Percentiles rank a stretch among this genome's conserved stretches.
Evolutionary conservation across 2,329 filamentous ascomycete genomes (phyloP).

Genomic region (Diaporthe caulivora): DNA sequence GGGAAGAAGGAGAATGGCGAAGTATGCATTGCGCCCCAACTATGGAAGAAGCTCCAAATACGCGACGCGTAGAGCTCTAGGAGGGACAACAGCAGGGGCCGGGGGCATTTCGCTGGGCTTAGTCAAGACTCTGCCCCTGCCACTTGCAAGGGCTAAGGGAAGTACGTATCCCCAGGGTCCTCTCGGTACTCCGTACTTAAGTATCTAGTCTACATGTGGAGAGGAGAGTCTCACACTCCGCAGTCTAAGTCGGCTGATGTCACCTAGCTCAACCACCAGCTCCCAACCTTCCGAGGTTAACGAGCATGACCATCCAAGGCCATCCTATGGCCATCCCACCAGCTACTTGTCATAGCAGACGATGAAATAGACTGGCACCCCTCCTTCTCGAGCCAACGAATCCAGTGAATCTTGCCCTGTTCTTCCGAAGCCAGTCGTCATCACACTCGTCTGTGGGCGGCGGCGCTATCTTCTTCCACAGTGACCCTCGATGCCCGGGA

Average conservation of each 20-base stretch:
- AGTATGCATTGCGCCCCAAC: conserved; percentile 1
- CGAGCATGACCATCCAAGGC: background rate
- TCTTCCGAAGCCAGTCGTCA: background rate
- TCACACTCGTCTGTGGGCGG: background rate
- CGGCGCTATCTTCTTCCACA: background rate
- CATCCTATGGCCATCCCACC: background rate
- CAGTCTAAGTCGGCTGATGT: background rate
- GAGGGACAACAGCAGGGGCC: background rate
- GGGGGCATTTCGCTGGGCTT: background rate
- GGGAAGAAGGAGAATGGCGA: background rate
- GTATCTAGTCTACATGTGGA: too few relatives aligned
- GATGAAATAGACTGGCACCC: background rate
- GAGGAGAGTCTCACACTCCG: too few relatives aligned
- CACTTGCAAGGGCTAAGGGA: too few relatives aligned
- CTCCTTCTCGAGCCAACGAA: background rate
- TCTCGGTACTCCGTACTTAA: too few relatives aligned
- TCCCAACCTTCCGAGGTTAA: conserved; percentile 1
- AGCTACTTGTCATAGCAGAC: background rate
- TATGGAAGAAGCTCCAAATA: conserved; percentile 13
- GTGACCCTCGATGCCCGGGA: background rate
- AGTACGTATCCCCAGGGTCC: background rate
- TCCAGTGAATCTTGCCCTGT: background rate
- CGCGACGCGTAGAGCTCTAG: conserved; percentile 21
- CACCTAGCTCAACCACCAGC: background rate
- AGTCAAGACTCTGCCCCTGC: background rate